Base-by-base conservation (phyloP, 352 stramenopile species). In the Pythium sp. region DNA sequence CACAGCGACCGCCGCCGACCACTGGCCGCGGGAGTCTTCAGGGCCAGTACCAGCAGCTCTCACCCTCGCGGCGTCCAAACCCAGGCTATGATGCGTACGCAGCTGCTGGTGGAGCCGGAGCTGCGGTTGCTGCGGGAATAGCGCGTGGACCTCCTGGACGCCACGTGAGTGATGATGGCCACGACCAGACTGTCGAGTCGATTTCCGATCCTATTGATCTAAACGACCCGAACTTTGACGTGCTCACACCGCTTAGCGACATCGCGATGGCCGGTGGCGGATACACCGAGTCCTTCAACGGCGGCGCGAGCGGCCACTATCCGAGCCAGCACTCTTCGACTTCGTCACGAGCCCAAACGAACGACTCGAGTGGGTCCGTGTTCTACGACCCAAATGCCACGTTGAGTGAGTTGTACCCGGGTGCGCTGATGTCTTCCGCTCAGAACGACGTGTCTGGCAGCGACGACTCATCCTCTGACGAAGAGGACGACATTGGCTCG, bases 231-330 rank as follows among this genome's bases (percentile, higher is more conserved):
- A 76, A 75, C 24, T 66, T 88, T 12, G 84, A 90, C 67, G 65
- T 89, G 54, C 68, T 92, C n/a, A 89, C 84, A 12, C 81, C 84
- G n/a, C 69, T 68, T 9, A 89, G 79, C 65, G 79, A 90, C 55
- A 90, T 90, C 15, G 72, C 67, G 7, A 72, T 82, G 6, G 75
- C 70, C 18, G 47, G 61, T 3, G 49, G 60, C 26, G 49, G 60
- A 11, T 47, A 58, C 36, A 32, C 65, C 0, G 54, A 62, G 20
- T 66, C 65, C 6, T 71, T 71, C 24, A 5, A 59, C 4, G 62
- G 62, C 2, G 32, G 32, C 1, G 26, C 62, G 20, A 68, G 62
- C 28, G 43, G 41, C 3, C 36, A 64, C 56, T 71, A 80, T 36
- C 72, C 79, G 24, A 73, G 74, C 54, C 46, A 61, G 30, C 24